phyloP scores from a whole-genome alignment of 2,329 filamentous ascomycete species.

The Apiospora phragmitis region DNA sequence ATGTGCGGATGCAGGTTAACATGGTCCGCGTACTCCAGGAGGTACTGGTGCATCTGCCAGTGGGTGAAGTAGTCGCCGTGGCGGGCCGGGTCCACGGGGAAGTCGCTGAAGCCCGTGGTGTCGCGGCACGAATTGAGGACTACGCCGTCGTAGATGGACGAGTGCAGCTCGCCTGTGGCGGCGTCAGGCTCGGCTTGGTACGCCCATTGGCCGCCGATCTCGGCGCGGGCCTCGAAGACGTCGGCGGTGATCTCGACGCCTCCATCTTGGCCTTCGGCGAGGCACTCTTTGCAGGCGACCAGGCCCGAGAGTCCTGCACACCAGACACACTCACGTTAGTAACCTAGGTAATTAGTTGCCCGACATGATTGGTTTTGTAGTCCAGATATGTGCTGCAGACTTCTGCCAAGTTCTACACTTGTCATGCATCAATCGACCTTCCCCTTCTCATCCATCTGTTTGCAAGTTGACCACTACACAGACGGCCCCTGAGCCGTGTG shows the following conservation, averaged over 20 bases:
- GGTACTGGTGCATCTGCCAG: constrained; percentile 33
- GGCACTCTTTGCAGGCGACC: constrained; percentile 37
- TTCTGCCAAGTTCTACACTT: background rate
- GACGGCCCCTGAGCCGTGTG: background rate
- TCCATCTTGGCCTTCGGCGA: constrained; percentile 33
- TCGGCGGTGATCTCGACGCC: constrained; percentile 21
- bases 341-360: too few species aligned
- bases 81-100: constrained; percentile 38
- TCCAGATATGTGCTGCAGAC: background rate
- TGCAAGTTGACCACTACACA: background rate
- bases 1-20: constrained; percentile 36
- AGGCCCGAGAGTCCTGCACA: constrained; percentile 35
- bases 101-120: constrained; percentile 39
- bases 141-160: constrained; percentile 37
- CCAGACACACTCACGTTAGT: background rate
- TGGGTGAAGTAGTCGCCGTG: constrained; percentile 40
- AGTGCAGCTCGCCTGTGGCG: constrained; percentile 27
- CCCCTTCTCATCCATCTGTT: background rate
- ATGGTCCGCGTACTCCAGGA: constrained; percentile 37
- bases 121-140: constrained; percentile 39
- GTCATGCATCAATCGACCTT: background rate
- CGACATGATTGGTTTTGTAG: background rate
- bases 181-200: constrained; percentile 29
- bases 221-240: constrained; percentile 34
- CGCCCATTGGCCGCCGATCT: constrained; percentile 40